Evolutionary conservation across 1,139 yeast species (phyloP), one percentile per base, ranked within the genome.

Genomic region (Suhomyces yuchorum): DNA sequence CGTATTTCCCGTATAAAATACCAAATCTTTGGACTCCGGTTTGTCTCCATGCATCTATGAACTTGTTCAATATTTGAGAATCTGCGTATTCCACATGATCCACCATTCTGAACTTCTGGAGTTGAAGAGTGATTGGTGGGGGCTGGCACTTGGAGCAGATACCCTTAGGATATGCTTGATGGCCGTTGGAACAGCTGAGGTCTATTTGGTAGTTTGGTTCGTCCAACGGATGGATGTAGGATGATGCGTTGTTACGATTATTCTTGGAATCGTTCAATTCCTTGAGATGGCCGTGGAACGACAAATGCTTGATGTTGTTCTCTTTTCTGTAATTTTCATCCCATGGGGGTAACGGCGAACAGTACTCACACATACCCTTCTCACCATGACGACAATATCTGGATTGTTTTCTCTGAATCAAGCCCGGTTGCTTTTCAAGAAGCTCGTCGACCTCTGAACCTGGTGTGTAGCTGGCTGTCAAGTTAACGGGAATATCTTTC

Each of bases 131-230:
- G 49, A 95, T 90, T 0, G 97, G 96, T 1, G 96, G 84, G 0
- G 99, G 98, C 66, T 92, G 98, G 66, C 99, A 93, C 65, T 91
- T 90, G n/a, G 96, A 87, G 63, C 99, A 93, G 55, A 93, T 91
- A 0, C 98, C 97, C 47, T 75, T 78, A 1, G 99, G 98, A 87
- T 96, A 92, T 7, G 96, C 93, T 41, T 85, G 82, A 66, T 93
- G 99, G 0, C 97, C 97, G 38, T 82, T 77, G 1, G 78, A 78
- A 62, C 98, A 91, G 12, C 77, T 68, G 52, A 78, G 75, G 52
- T 81, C 75, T 28, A 93, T 88, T 36, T 68, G 64, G 65, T 78
- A 93, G 57, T 83, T 73, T 1, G 95, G 89, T 57, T 85, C 87
- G 26, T 83, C 80, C 49, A 93, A 70, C 1, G 97, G 97, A 1